Evolutionary conservation across 805 yeast species (phyloP).

Genomic region (Ogataea degrootiae): DNA sequence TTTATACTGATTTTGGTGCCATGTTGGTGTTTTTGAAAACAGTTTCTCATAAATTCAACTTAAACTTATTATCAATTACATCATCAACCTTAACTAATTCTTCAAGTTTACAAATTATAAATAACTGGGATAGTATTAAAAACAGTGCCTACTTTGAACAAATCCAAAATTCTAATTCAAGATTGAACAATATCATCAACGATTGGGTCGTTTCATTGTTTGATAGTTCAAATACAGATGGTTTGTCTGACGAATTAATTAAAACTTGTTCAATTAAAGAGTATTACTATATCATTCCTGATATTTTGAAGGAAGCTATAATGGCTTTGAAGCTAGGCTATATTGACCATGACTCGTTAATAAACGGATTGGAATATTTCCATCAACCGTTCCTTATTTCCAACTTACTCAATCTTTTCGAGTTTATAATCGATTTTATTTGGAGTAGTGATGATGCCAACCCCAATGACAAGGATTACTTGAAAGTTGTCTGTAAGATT

Average conservation of each 20-base stretch:
- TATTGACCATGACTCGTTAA: constrained; percentile 54
- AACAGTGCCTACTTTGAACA: constrained; percentile 5
- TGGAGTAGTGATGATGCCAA: constrained; percentile 12
- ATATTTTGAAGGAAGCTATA: constrained; percentile 68
- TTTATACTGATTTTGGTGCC: constrained; percentile 64
- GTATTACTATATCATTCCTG: constrained; percentile 64
- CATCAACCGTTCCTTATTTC: constrained; percentile 71
- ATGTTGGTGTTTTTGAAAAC: constrained; percentile 42
- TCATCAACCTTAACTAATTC: neutral
- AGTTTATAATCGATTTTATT: constrained; percentile 13
- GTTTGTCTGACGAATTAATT: constrained; percentile 80
- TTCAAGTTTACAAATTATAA: constrained; percentile 5
- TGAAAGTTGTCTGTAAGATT: constrained; percentile 3
- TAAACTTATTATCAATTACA: constrained; percentile 8
- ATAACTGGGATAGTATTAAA: constrained; percentile 13
- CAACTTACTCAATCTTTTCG: constrained; percentile 44
- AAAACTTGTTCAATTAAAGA: constrained; percentile 62
- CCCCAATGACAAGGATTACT: constrained; percentile 8
- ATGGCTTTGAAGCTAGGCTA: constrained; percentile 51
- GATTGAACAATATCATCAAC: constrained; percentile 34
- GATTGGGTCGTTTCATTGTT: constrained; percentile 81
- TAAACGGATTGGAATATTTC: constrained; percentile 82
- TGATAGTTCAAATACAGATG: constrained; percentile 52
- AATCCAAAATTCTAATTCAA: constrained; percentile 21
- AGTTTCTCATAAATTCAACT: constrained; percentile 10